These are phyloP conservation scores for Spathaspora passalidarum DNA, from an alignment of 805 yeast species.

Conservation along the genomic window DNA sequence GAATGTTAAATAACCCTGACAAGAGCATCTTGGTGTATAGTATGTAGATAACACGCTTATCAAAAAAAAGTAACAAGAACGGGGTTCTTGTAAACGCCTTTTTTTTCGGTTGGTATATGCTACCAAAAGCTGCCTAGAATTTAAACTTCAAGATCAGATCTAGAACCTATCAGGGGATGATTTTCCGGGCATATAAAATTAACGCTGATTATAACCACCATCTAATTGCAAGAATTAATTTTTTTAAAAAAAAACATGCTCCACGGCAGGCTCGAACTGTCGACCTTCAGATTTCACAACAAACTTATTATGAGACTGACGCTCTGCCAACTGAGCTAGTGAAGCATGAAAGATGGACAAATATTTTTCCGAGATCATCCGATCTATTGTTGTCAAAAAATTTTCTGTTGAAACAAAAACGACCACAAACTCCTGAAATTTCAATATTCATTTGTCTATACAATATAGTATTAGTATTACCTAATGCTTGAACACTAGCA, in stretches of 20 bases:
- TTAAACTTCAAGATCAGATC: too few relatives aligned
- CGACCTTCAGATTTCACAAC: constrained; percentile 42
- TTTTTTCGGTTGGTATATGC: too few relatives aligned
- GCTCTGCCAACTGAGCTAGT: constrained; percentile 16
- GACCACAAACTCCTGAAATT: background rate
- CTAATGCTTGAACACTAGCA: too few relatives aligned
- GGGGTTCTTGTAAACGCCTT: too few relatives aligned
- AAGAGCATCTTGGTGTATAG: constrained; percentile 4
- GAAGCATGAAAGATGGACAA: constrained; percentile 5
- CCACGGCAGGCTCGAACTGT: constrained; percentile 48
- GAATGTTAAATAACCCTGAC: constrained; percentile 1
- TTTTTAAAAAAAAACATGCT: constrained; percentile 23
- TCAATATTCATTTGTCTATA: background rate
- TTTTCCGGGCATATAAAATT: too few relatives aligned
- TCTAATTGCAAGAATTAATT: background rate
- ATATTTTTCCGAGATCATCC: background rate
- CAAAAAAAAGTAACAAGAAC: too few relatives aligned
- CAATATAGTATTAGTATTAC: too few relatives aligned
- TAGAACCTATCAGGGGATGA: too few relatives aligned
- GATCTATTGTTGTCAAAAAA: background rate
- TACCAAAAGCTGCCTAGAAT: too few relatives aligned
- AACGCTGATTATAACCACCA: background rate
- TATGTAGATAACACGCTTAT: too few relatives aligned
- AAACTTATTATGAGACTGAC: constrained; percentile 20
- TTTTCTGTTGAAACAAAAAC: background rate